Conservation (phyloP, 192 early-diverging fungal genomes). For the Phycomyces blakesleeanus region DNA sequence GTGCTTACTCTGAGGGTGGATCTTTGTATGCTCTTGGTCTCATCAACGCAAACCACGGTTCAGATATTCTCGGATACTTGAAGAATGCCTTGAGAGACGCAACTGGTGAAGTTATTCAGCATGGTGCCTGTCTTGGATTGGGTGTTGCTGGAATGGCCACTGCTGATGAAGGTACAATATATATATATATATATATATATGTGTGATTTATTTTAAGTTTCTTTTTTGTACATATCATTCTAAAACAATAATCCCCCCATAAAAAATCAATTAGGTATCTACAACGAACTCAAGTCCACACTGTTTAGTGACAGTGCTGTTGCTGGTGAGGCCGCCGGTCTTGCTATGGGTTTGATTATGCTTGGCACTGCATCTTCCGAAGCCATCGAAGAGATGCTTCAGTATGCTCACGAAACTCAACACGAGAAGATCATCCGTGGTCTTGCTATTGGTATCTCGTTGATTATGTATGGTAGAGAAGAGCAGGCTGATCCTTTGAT, state of each 20-base stretch:
- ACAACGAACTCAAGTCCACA: conserved; percentile 83
- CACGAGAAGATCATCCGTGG: conserved; percentile 99
- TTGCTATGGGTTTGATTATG: conserved; percentile 97
- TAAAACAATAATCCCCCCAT: neutral
- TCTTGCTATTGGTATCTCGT: conserved; percentile 86
- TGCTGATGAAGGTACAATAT: conserved; percentile 65
- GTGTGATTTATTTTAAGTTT: too few relatives aligned
- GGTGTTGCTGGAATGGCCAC: conserved; percentile 97
- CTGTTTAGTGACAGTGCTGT: conserved; percentile 94
- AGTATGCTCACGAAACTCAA: conserved; percentile 97
- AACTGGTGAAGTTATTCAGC: conserved; percentile 87
- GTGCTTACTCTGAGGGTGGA: conserved; percentile 94
- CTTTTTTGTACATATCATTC: too few relatives aligned
- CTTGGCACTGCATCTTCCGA: conserved; percentile 81
- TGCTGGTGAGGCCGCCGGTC: conserved; percentile 93
- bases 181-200: neutral
- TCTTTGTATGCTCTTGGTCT: conserved; percentile 96
- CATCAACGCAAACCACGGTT: conserved; percentile 94
- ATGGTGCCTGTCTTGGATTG: conserved; percentile 92
- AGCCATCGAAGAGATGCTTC: conserved; percentile 91
- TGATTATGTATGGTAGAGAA: conserved; percentile 97
- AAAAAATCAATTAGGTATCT: conserved; percentile 52
- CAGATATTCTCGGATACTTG: conserved; percentile 76
- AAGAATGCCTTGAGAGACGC: conserved; percentile 76
- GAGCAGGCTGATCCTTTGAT: conserved; percentile 92